Evolutionary conservation across 306 rosid species (phyloP).

Genomic region (Neltuma alba): DNA sequence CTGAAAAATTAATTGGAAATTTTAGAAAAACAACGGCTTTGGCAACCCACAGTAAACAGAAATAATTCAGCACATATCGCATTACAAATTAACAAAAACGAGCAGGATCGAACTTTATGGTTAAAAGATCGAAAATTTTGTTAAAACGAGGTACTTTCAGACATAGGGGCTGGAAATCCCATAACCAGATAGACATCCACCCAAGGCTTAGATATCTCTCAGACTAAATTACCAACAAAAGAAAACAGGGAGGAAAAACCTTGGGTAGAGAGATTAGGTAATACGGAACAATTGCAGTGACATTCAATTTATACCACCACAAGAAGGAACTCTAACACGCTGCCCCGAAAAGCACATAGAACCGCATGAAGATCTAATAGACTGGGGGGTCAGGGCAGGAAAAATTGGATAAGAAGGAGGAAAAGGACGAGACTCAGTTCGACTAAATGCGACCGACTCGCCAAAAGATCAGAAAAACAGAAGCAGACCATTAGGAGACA

Average conservation of each 20-base stretch:
- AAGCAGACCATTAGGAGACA: neutral
- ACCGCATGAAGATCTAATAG: neutral
- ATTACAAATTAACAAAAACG: neutral
- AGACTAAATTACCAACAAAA: neutral
- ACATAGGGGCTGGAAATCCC: neutral
- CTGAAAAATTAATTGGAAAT: slow-evolving; percentile 39
- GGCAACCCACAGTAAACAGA: neutral
- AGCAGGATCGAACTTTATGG: neutral
- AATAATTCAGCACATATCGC: neutral
- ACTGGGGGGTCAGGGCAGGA: neutral
- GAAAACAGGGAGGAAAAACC: neutral
- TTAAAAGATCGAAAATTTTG: neutral
- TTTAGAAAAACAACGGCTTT: neutral
- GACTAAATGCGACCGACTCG: too few species aligned
- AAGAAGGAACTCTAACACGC: neutral
- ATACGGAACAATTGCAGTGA: neutral
- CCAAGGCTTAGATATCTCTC: slow-evolving; percentile 4
- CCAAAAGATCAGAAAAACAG: neutral
- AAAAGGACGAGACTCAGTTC: neutral
- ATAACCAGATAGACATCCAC: neutral
- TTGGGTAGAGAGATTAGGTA: neutral
- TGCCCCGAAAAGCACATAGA: neutral
- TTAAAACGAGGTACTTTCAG: neutral
- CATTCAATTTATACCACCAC: neutral
- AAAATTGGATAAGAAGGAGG: neutral